These are phyloP conservation scores for Acacia concinna DNA, from an alignment of 331 rosid species.

Conservation along the genomic window DNA sequence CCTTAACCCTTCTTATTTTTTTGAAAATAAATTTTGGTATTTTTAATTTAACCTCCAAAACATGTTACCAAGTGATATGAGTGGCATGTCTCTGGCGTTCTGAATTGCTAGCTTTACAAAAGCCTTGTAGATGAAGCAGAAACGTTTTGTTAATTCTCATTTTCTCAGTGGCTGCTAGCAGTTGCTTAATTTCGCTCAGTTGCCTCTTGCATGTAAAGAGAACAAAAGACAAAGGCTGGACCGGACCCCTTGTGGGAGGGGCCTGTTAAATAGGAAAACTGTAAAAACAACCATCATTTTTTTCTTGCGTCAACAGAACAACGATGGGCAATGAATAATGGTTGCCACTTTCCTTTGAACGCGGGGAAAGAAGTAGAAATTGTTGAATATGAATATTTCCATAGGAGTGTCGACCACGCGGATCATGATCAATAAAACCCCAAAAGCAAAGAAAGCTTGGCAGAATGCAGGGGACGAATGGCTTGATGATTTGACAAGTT, in stretches of 20 bases:
- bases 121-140: background rate
- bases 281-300: background rate
- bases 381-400: too few species aligned
- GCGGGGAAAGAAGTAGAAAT: too few species aligned
- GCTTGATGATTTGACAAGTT: background rate
- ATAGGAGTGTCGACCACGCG: background rate
- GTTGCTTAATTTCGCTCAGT: background rate
- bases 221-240: background rate
- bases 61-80: background rate
- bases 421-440: background rate
- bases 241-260: background rate
- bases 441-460: slow-evolving; percentile 31
- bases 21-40: background rate
- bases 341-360: too few species aligned
- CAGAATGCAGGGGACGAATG: slow-evolving; percentile 64
- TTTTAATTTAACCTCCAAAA: background rate
- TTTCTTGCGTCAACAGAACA: too few species aligned
- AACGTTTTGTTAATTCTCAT: background rate
- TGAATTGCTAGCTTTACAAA: background rate
- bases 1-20: too few species aligned
- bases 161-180: background rate
- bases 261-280: background rate
- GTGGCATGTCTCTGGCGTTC: background rate
- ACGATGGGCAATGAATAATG: background rate
- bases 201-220: background rate